Conservation (phyloP, 441 rosid species). For the Raphanus hybrid region DNA sequence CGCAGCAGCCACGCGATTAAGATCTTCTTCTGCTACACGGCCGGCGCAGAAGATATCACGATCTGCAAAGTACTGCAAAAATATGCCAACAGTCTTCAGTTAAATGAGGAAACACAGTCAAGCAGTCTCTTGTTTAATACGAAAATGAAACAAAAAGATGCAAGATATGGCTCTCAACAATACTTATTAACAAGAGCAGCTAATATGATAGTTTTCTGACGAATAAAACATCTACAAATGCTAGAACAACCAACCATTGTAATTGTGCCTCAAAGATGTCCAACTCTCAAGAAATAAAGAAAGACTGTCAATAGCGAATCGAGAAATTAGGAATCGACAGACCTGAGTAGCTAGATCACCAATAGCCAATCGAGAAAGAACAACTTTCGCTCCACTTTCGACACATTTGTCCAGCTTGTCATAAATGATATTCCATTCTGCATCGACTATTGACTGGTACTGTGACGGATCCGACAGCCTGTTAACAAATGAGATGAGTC, state of each 20-base stretch:
- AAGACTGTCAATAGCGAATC: slow-evolving; percentile 13
- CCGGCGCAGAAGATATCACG: slow-evolving; percentile 99
- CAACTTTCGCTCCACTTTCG: slow-evolving; percentile 90
- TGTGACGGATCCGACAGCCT: slow-evolving; percentile 96
- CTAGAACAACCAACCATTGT: slow-evolving; percentile 21
- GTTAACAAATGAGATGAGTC: slow-evolving; percentile 31
- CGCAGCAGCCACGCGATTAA: slow-evolving; percentile 94
- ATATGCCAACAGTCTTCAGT: slow-evolving; percentile 14
- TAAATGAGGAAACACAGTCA: neutral
- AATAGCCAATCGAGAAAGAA: slow-evolving; percentile 97
- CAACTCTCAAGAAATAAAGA: neutral
- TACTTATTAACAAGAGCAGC: neutral
- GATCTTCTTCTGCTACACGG: slow-evolving; percentile 96
- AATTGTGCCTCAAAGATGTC: slow-evolving; percentile 16
- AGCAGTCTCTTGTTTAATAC: neutral
- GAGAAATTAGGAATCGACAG: slow-evolving; percentile 14
- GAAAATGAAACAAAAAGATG: slow-evolving; percentile 23
- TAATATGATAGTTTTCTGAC: neutral
- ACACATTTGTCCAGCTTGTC: slow-evolving; percentile 98
- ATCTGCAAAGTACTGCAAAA: slow-evolving; percentile 93
- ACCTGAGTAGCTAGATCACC: slow-evolving; percentile 99
- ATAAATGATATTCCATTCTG: slow-evolving; percentile 99
- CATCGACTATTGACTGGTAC: slow-evolving; percentile 99
- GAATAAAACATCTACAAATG: neutral
- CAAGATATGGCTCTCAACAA: slow-evolving; percentile 8